Percentiles rank a stretch among this genome's conserved stretches.
Evolutionary conservation across 495 filamentous ascomycete genomes (phyloP).

Genomic region (Penicillium goetzii): DNA sequence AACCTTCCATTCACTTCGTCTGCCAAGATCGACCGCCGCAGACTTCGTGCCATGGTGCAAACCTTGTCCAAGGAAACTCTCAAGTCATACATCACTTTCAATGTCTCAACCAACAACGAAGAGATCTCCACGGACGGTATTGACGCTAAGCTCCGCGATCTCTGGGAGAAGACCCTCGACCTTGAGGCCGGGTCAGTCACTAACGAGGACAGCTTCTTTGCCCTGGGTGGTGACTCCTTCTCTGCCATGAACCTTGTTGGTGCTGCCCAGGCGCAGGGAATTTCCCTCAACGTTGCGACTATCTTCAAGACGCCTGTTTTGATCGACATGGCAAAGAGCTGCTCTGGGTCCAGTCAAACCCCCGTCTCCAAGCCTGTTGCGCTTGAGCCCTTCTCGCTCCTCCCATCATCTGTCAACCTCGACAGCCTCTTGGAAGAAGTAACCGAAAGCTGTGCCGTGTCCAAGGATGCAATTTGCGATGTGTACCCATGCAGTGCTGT

Average conservation of each 20-base stretch:
- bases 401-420: conserved; percentile 33
- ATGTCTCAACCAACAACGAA: conserved; percentile 27
- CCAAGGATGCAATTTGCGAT: conserved; percentile 49
- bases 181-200: conserved; percentile 45
- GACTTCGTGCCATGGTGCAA: conserved; percentile 49
- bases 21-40: conserved; percentile 65
- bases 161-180: conserved; percentile 45
- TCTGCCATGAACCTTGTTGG: conserved; percentile 60
- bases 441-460: conserved; percentile 46
- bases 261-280: conserved; percentile 45
- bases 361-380: conserved; percentile 14
- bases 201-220: conserved; percentile 55
- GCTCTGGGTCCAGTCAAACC: conserved; percentile 14
- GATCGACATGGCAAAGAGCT: conserved; percentile 50
- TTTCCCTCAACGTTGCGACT: conserved; percentile 51
- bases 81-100: conserved; percentile 45
- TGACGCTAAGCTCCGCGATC: conserved; percentile 36
- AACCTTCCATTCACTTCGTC: conserved; percentile 60
- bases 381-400: conserved; percentile 50
- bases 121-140: conserved; percentile 33
- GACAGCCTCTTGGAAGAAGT: conserved; percentile 49
- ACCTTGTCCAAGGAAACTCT: conserved; percentile 44
- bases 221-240: conserved; percentile 59
- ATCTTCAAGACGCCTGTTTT: conserved; percentile 55
- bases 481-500: conserved; percentile 71